phyloP scores from a whole-genome alignment of 495 filamentous ascomycete genomes.

The Penicillium riverlandense region DNA sequence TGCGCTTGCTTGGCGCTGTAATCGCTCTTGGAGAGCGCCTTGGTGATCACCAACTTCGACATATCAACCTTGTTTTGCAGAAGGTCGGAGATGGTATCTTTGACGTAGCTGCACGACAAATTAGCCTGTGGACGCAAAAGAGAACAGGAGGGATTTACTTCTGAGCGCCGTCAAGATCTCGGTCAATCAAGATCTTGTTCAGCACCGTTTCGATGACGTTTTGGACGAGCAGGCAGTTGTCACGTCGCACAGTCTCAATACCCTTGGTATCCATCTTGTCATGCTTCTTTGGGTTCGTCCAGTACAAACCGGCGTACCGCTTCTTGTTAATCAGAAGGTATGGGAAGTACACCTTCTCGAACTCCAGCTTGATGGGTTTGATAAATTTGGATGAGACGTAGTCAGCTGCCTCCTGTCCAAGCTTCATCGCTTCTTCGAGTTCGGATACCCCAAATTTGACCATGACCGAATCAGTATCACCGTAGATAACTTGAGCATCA shows the following conservation, averaged over 20 bases:
- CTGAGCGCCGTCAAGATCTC: constrained; percentile 81
- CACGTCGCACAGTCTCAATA: constrained; percentile 94
- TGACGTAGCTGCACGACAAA: constrained; percentile 69
- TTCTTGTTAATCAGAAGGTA: constrained; percentile 99
- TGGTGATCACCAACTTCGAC: constrained; percentile 98
- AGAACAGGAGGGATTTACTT: constrained; percentile 54
- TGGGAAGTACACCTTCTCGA: constrained; percentile 98
- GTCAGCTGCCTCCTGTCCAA: constrained; percentile 82
- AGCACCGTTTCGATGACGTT: constrained; percentile 97
- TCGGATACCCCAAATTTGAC: constrained; percentile 93
- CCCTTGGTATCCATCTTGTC: constrained; percentile 99
- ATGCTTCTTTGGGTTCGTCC: constrained; percentile 88
- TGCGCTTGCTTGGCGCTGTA: constrained; percentile 92
- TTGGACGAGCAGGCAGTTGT: constrained; percentile 93
- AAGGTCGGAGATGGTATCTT: constrained; percentile 89
- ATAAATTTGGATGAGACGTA: constrained; percentile 87
- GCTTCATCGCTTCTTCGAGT: constrained; percentile 81
- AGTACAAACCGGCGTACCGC: constrained; percentile 94
- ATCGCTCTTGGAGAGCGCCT: constrained; percentile 77
- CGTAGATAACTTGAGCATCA: constrained; percentile 94
- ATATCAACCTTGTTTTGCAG: constrained; percentile 98
- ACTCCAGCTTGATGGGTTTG: constrained; percentile 96
- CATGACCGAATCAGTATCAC: constrained; percentile 99
- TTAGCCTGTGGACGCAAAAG: not conserved
- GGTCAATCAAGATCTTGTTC: constrained; percentile 90